These are phyloP conservation scores for Emmonsiellopsis sp. DNA, from an alignment of 2,329 filamentous ascomycete genomes.

Conservation along the genomic window DNA sequence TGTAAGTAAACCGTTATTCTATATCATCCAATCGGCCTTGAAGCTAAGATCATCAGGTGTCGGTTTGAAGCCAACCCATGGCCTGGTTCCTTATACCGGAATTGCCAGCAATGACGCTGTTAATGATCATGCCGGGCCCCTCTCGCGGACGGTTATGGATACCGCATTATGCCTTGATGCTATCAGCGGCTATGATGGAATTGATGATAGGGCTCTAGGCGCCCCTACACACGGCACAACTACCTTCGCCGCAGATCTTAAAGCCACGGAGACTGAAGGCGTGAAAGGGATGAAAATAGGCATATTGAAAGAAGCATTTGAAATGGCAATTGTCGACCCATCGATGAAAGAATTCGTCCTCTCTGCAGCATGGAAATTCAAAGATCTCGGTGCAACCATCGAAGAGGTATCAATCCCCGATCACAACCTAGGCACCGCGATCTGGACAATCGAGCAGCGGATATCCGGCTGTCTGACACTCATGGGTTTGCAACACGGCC, in stretches of 20 bases:
- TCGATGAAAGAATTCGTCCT: conserved; percentile 34
- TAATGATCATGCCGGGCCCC: not conserved
- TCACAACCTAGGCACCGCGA: conserved; percentile 35
- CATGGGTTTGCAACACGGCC: conserved; percentile 35
- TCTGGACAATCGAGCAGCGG: conserved; percentile 44
- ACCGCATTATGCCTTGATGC: not conserved
- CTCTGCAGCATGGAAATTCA: conserved; percentile 33
- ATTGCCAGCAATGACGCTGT: not conserved
- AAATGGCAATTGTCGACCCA: conserved; percentile 28
- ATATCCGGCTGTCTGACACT: conserved; percentile 37
- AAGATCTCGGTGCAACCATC: conserved; percentile 39
- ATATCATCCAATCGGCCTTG: not conserved
- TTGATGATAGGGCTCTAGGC: not conserved
- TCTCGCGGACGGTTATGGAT: not conserved
- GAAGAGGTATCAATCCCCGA: conserved; percentile 43
- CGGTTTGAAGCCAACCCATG: not conserved
- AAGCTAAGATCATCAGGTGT: not conserved
- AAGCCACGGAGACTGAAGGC: not conserved
- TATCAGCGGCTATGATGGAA: not conserved
- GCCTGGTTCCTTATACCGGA: not conserved
- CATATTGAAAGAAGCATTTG: conserved; percentile 35
- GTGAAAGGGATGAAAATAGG: conserved; percentile 21
- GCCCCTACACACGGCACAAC: not conserved
- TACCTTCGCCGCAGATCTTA: not conserved
- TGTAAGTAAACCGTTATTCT: not conserved